phyloP scores from a whole-genome alignment of 2,329 filamentous ascomycete species.

The Teratosphaeria zuluensis region DNA sequence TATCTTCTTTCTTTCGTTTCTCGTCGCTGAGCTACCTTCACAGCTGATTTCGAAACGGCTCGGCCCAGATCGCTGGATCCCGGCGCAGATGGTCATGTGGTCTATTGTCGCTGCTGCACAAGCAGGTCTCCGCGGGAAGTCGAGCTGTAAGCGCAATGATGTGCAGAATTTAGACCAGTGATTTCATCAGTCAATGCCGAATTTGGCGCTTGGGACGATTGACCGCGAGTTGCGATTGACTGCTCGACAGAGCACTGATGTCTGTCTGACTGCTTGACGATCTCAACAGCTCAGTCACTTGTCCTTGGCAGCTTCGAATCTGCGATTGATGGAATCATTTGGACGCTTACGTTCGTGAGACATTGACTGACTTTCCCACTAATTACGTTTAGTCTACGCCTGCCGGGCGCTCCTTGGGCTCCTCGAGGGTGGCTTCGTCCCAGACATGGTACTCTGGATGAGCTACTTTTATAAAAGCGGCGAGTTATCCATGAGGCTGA shows the following conservation, averaged over 20 bases:
- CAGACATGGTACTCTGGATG: slow-evolving; percentile 55
- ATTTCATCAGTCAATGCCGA: no score
- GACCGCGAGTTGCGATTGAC: no score
- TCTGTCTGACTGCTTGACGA: no score
- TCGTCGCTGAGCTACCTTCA: slow-evolving; percentile 35
- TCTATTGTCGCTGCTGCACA: slow-evolving; percentile 32
- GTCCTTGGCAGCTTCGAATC: no score
- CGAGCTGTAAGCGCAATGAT: slow-evolving; percentile 12
- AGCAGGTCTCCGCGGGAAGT: slow-evolving; percentile 22
- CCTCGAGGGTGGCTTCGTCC: slow-evolving; percentile 46
- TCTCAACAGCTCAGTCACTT: no score
- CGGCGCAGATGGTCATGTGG: slow-evolving; percentile 33
- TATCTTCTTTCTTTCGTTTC: slow-evolving; percentile 74
- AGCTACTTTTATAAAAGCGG: slow-evolving; percentile 66
- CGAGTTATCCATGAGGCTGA: slow-evolving; percentile 58
- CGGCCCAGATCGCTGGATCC: slow-evolving; percentile 36
- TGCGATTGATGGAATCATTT: no score
- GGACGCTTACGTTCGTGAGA: no score
- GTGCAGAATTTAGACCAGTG: no score
- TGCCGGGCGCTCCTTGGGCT: slow-evolving; percentile 32
- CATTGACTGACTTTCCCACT: no score
- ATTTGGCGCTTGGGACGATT: no score
- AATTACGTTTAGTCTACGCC: slow-evolving; percentile 18
- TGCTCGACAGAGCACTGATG: no score
- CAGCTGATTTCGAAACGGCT: slow-evolving; percentile 38